Percentiles rank a stretch among this genome's conserved stretches.
Evolutionary conservation across 441 rosid species (phyloP).

Genomic region (Brassica hybrid): DNA sequence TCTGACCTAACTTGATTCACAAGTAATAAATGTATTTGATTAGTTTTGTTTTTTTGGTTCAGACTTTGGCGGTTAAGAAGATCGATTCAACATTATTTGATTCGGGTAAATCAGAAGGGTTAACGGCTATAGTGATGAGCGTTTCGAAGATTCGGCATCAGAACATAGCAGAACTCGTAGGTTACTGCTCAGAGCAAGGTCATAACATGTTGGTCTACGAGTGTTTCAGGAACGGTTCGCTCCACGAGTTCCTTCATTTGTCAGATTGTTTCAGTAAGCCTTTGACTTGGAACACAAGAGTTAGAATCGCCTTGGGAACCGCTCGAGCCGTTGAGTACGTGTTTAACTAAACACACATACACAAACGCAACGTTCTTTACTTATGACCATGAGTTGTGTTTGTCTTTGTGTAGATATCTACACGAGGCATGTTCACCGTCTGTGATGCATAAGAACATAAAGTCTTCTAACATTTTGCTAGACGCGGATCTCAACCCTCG

Average conservation of each 20-base stretch:
- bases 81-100: constrained; percentile 71
- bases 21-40: neutral
- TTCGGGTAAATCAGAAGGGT: constrained; percentile 48
- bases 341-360: neutral
- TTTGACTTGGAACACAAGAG: constrained; percentile 95
- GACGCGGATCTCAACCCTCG: constrained; percentile 89
- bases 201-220: constrained; percentile 81
- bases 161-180: constrained; percentile 80
- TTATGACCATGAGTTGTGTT: constrained; percentile 1
- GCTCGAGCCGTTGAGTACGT: constrained; percentile 91
- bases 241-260: constrained; percentile 83
- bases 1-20: too few species aligned
- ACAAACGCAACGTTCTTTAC: neutral
- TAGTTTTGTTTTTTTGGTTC: constrained; percentile 22
- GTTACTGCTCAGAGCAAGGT: constrained; percentile 82
- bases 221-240: constrained; percentile 84
- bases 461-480: constrained; percentile 87
- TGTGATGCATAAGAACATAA: constrained; percentile 85
- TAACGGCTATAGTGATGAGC: constrained; percentile 62
- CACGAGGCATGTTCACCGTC: constrained; percentile 91
- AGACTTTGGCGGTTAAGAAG: constrained; percentile 90
- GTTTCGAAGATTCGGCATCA: constrained; percentile 80
- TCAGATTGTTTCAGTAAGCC: constrained; percentile 92
- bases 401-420: constrained; percentile 72
- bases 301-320: constrained; percentile 85